A percentile compares a stretch with the other conserved stretches of the same genome.
Evolutionary conservation across 75 land plant species (phyloP).

Genomic region (Selaginella moellendorffii): DNA sequence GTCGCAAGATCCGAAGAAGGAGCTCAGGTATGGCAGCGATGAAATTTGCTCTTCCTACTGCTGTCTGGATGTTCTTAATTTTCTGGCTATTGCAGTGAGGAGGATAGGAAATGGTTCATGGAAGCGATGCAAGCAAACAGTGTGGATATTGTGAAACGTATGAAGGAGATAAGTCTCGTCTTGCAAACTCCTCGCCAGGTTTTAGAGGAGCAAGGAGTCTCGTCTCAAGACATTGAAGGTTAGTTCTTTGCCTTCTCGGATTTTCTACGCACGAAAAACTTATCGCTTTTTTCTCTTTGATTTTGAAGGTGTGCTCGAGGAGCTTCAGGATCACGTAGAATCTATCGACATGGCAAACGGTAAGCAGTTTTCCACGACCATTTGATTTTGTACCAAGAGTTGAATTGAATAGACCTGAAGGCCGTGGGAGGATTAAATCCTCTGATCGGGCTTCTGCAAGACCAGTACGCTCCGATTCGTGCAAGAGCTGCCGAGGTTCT

Average conservation of each 20-base stretch:
- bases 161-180: constrained; percentile 87
- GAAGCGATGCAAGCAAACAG: constrained; percentile 93
- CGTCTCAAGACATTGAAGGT: constrained; percentile 78
- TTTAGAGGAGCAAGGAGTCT: constrained; percentile 66
- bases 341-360: constrained; percentile 99
- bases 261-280: not conserved
- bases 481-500: constrained; percentile 97
- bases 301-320: constrained; percentile 78
- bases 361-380: constrained; percentile 13
- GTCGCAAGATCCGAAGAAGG: not conserved
- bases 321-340: constrained; percentile 94
- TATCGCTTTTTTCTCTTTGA: not conserved
- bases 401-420: constrained; percentile 52
- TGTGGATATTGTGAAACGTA: constrained; percentile 70
- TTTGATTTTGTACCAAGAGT: not conserved
- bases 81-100: constrained; percentile 43
- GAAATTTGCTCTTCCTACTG: too few relatives aligned
- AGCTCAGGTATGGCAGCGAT: not conserved
- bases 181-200: constrained; percentile 48
- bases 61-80: too few relatives aligned
- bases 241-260: not conserved
- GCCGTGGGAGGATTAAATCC: constrained; percentile 85
- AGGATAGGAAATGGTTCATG: constrained; percentile 85
- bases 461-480: constrained; percentile 54
- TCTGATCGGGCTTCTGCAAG: constrained; percentile 59